Evolutionary conservation across 2,329 filamentous ascomycete species (phyloP).

Genomic region (Fusarium equiseti): DNA sequence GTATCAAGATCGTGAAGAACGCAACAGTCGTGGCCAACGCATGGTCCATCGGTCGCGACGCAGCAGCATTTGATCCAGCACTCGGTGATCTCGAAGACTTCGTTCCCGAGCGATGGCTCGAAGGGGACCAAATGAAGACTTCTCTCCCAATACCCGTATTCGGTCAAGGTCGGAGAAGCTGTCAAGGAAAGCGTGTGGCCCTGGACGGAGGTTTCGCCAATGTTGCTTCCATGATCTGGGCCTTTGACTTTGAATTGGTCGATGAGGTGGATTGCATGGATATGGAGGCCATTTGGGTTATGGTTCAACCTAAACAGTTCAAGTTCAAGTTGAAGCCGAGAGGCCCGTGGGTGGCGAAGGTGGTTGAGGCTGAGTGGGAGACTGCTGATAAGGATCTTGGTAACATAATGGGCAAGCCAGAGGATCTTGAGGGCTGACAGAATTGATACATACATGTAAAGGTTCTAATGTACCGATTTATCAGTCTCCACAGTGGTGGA

Average conservation of each 20-base stretch:
- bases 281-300: neutral
- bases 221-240: neutral
- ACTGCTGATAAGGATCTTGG: neutral
- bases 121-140: neutral
- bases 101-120: neutral
- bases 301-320: neutral
- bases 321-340: neutral
- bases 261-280: neutral
- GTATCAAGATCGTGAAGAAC: neutral
- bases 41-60: neutral
- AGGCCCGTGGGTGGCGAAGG: neutral
- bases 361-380: neutral
- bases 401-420: neutral
- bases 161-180: neutral
- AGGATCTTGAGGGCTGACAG: neutral
- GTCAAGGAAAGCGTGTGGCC: neutral
- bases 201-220: neutral
- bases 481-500: too few species aligned
- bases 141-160: neutral
- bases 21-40: neutral
- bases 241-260: neutral
- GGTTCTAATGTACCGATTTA: too few species aligned
- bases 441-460: too few species aligned
- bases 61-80: neutral
- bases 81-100: neutral